Evolutionary conservation across 139 green algal species (phyloP).

Genomic region (Chlorella sp.): DNA sequence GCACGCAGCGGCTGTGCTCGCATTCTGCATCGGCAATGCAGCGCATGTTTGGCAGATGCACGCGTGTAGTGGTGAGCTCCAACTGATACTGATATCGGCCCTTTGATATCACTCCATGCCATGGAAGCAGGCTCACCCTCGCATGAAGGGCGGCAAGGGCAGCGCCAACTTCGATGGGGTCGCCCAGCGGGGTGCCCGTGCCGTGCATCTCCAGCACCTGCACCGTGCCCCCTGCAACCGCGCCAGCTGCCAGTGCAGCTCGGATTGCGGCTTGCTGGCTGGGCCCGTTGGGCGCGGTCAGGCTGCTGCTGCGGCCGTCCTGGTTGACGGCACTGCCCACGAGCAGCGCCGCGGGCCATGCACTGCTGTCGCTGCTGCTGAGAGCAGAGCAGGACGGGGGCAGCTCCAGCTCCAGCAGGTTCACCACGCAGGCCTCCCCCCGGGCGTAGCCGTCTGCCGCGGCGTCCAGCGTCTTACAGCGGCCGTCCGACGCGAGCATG

Average conservation of each 20-base stretch:
- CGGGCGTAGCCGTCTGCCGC: conserved; percentile 83
- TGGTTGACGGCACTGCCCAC: conserved; percentile 80
- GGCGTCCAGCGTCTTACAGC: conserved; percentile 84
- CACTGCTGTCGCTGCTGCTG: no score
- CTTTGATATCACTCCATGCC: no score
- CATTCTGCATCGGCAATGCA: background rate
- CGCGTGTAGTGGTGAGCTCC: background rate
- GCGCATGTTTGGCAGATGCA: background rate
- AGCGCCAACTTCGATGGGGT: conserved; percentile 88
- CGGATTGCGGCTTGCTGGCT: conserved; percentile 81
- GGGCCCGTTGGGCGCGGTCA: conserved; percentile 89
- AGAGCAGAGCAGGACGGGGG: no score
- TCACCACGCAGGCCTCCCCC: conserved; percentile 63
- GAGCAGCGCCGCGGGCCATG: conserved; percentile 40
- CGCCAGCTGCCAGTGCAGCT: conserved; percentile 36
- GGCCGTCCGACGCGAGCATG: conserved; percentile 81
- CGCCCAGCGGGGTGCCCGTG: conserved; percentile 81
- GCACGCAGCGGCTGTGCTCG: background rate
- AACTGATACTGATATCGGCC: background rate
- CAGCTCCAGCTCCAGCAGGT: conserved; percentile 32
- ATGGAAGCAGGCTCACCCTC: background rate
- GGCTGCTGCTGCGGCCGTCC: conserved; percentile 81
- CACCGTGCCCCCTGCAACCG: conserved; percentile 12
- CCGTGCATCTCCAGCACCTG: conserved; percentile 72
- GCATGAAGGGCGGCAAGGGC: conserved; percentile 35